Evolutionary conservation across 2,329 filamentous ascomycete species (phyloP).

Genomic region (Sporothrix schenckii): DNA sequence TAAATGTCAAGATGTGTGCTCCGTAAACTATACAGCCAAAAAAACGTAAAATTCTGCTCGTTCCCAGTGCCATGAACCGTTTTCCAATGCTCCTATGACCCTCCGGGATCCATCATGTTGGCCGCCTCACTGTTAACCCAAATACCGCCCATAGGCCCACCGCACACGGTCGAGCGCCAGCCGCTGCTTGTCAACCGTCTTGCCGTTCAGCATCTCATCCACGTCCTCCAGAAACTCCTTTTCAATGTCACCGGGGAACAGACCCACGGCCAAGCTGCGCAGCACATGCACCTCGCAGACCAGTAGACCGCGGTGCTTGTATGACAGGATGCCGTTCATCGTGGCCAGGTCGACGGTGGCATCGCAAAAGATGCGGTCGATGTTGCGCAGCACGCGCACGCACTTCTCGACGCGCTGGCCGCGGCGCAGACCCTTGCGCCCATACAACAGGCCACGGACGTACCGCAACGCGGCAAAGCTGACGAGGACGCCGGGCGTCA

Average conservation of each 20-base stretch:
- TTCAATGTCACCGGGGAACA: conserved; percentile 74
- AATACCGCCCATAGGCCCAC: conserved; percentile 86
- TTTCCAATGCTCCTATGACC: not conserved
- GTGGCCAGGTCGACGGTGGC: conserved; percentile 59
- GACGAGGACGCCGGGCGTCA: conserved; percentile 91
- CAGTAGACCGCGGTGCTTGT: conserved; percentile 89
- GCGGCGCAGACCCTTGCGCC: conserved; percentile 67
- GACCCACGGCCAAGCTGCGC: conserved; percentile 64
- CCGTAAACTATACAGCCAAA: not conserved
- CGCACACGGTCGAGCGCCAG: conserved; percentile 80
- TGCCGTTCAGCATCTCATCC: conserved; percentile 80
- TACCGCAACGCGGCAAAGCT: conserved; percentile 75
- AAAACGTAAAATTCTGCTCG: conserved; percentile 7
- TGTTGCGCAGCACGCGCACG: conserved; percentile 79
- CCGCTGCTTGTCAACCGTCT: conserved; percentile 75
- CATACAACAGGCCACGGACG: conserved; percentile 69
- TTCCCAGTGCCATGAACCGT: not conserved
- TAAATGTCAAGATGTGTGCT: not conserved
- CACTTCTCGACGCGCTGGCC: conserved; percentile 70
- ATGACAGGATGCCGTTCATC: conserved; percentile 74
- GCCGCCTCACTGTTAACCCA: conserved; percentile 42
- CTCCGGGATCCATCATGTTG: too few species aligned
- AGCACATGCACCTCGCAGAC: conserved; percentile 88
- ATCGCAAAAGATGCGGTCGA: conserved; percentile 76
- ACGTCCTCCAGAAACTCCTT: conserved; percentile 89